Evolutionary conservation across 768 basidiomycete species (phyloP), one percentile per base, ranked within the genome.

Genomic region (Lentinula sp.): DNA sequence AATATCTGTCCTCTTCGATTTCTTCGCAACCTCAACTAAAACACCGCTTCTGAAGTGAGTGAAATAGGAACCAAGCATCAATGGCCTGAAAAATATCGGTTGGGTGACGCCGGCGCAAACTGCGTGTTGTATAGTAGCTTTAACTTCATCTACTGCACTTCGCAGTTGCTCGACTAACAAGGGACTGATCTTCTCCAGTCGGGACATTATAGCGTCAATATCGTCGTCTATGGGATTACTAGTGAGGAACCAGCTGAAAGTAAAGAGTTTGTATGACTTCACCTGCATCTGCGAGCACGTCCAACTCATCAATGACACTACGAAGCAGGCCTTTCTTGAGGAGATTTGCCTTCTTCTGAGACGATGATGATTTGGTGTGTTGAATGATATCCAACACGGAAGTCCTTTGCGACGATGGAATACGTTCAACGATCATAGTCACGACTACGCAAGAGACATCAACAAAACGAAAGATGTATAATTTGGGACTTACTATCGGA

Each of bases 31-130:
- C 66, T 93, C 91, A 53, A 95, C 78, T 50, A 91, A 76, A 35
- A 93, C 76, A 0, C 93, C 93, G 52, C 87, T 82, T 40, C 83
- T 84, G 76, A 91, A 91, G 66, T 86, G 78, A 1, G 75, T 70
- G 62, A 83, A 83, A 63, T 88, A 86, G 59, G 75, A 79, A 11
- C 84, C 84, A 28, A 91, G 76, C 86, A 92, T 89, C 31, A 93
- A 74, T 2, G 91, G 92, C 61, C 81, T 83, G 73, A 94, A 85
- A 45, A 77, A 75, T 53, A 93, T 81, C 0, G 80, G 77, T n/a
- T 84, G 75, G 1, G 76, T 73, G 18, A 91, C 86, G 0, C 90
- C 89, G 0, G 88, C 81, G 4, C 82, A 76, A 15, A 71, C 70
- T 3, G 87, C 85, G 59, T 81, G 82, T 50, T 83, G 78, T 15